These are phyloP conservation scores for Phytophthora tubulina DNA, from an alignment of 352 stramenopile species.

Conservation along the genomic window DNA sequence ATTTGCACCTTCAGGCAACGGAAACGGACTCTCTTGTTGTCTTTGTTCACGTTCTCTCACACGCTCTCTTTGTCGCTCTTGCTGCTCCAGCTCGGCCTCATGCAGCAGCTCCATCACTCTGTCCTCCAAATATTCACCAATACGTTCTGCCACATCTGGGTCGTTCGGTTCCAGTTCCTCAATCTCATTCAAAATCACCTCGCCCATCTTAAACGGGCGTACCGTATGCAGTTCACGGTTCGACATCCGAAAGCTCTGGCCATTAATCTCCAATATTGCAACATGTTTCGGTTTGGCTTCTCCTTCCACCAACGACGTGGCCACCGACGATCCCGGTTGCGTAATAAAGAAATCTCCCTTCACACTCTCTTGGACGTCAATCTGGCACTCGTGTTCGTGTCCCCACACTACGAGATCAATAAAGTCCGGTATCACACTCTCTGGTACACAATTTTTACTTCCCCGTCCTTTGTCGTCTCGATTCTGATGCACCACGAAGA, in stretches of 20 bases:
- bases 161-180: slow-evolving; percentile 93
- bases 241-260: slow-evolving; percentile 91
- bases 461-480: slow-evolving; percentile 93
- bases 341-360: slow-evolving; percentile 97
- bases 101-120: slow-evolving; percentile 77
- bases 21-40: slow-evolving; percentile 46
- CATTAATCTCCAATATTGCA: slow-evolving; percentile 89
- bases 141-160: slow-evolving; percentile 79
- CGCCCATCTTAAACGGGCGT: slow-evolving; percentile 93
- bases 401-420: slow-evolving; percentile 98
- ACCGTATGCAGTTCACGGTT: slow-evolving; percentile 91
- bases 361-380: slow-evolving; percentile 94
- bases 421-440: slow-evolving; percentile 98
- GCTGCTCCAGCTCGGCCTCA: slow-evolving; percentile 62
- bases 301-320: slow-evolving; percentile 94
- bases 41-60: slow-evolving; percentile 36
- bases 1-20: slow-evolving; percentile 25
- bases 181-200: slow-evolving; percentile 90
- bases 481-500: slow-evolving; percentile 99
- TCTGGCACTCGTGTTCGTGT: slow-evolving; percentile 98
- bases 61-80: slow-evolving; percentile 27
- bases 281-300: slow-evolving; percentile 89
- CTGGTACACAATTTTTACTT: slow-evolving; percentile 97
- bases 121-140: slow-evolving; percentile 70
- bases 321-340: slow-evolving; percentile 97